Percentiles rank a stretch among this genome's conserved stretches.
These are phyloP conservation scores for Daldinia bambusicola DNA, from an alignment of 495 filamentous ascomycete species.

Conservation along the genomic window DNA sequence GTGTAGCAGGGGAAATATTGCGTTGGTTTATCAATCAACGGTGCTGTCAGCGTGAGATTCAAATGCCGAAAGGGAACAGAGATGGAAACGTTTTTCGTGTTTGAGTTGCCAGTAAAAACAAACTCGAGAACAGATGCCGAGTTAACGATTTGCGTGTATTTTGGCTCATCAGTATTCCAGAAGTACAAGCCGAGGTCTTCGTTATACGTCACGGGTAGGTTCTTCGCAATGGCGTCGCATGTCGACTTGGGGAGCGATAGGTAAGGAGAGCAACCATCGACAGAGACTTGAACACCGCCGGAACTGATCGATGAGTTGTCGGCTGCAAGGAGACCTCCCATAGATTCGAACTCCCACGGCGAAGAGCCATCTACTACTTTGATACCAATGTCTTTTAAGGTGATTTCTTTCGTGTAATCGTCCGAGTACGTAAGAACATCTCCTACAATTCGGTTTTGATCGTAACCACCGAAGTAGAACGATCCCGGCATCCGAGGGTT, in stretches of 20 bases:
- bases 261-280: conserved; percentile 59
- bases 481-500: conserved; percentile 53
- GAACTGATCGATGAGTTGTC: conserved; percentile 47
- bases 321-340: conserved; percentile 51
- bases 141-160: conserved; percentile 56
- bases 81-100: conserved; percentile 55
- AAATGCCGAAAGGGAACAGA: conserved; percentile 65
- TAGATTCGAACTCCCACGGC: conserved; percentile 52
- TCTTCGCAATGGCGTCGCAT: conserved; percentile 59
- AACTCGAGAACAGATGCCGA: conserved; percentile 64
- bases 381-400: conserved; percentile 56
- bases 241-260: conserved; percentile 61
- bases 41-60: conserved; percentile 61
- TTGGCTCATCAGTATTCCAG: conserved; percentile 58
- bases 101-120: conserved; percentile 52
- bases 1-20: conserved; percentile 66
- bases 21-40: conserved; percentile 55
- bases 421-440: conserved; percentile 45
- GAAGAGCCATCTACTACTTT: conserved; percentile 55
- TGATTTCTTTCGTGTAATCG: conserved; percentile 46
- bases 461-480: conserved; percentile 63
- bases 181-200: conserved; percentile 57
- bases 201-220: conserved; percentile 59
- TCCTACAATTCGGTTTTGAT: conserved; percentile 56
- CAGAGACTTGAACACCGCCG: conserved; percentile 43